These are phyloP conservation scores for Acanthamoeba quina DNA, from an alignment of 208 protist genomes.

Conservation along the genomic window DNA sequence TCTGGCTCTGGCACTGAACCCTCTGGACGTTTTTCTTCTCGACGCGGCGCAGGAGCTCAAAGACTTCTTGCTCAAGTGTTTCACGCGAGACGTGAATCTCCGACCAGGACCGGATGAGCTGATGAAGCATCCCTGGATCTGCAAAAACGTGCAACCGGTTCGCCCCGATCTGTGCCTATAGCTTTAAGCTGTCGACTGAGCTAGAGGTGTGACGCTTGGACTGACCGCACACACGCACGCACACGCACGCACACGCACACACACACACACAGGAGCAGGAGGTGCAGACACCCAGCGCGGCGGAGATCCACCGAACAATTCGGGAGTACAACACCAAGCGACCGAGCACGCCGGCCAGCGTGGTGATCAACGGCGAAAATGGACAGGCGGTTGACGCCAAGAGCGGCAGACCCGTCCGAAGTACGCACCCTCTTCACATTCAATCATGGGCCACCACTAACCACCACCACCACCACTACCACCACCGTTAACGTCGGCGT, in stretches of 20 bases:
- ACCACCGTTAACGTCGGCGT: too few species aligned
- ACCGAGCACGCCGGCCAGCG: background rate
- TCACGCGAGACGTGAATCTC: constrained; percentile 89
- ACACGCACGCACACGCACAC: too few species aligned
- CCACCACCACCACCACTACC: background rate
- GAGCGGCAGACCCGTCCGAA: background rate
- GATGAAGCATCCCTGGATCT: constrained; percentile 85
- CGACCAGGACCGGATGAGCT: constrained; percentile 86
- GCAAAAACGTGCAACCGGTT: constrained; percentile 9
- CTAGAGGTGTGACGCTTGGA: too few species aligned
- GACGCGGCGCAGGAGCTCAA: constrained; percentile 73
- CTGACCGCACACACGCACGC: too few species aligned
- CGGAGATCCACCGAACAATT: constrained; percentile 55
- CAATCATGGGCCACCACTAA: background rate
- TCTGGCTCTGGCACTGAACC: background rate
- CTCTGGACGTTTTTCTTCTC: constrained; percentile 84
- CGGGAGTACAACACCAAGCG: constrained; percentile 55
- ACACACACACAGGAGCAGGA: constrained; percentile 35
- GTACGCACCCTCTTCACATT: background rate
- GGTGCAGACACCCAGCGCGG: constrained; percentile 4
- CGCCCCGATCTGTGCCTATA: background rate
- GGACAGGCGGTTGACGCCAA: constrained; percentile 4
- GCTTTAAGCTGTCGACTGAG: too few species aligned
- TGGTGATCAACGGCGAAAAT: background rate
- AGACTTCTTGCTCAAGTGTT: constrained; percentile 90